Base-by-base conservation (phyloP, 2,329 filamentous ascomycete genomes). In the Pseudocercospora musae region DNA sequence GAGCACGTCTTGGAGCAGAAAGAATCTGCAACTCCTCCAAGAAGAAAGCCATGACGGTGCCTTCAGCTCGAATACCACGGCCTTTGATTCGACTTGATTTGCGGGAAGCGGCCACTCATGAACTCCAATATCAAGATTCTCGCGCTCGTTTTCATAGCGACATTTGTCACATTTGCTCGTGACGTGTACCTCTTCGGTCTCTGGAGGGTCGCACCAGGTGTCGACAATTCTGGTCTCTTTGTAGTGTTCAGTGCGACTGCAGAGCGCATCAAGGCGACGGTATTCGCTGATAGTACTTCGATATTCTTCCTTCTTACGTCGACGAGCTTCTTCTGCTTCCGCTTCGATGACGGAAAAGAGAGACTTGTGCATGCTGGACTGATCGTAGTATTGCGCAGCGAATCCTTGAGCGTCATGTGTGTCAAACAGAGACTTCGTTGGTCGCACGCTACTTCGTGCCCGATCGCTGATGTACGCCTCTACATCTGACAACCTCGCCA, bases 21-120 rank as follows among this genome's bases (percentile, higher is more conserved):
- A 68, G 13, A 31, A 25, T 23, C 58, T 42, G 4, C 77, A 74
- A 59, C 84, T 78, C 11, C 85, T 78, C 69, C 86, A 88, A 0
- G 73, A 71, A 2, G 73, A 73, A 18, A 85, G 79, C 3, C 73
- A 73, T 3, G 67, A 31, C 0, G 85, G 85, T 23, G 77, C 75
- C 0, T 59, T 64, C 0, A 87, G 71, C 64, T 87, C 85, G 55
- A 87, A 85, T 0, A 87, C 64, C 0, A 83, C 72, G 0, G 75
- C 76, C 31, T 80, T 79, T n/a, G 74, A 74, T 8, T 76, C 67
- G 2, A 71, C 62, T 0, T 69, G 52, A 2, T 75, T 60, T 0
- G 57, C 42, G 2, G 84, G 84, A 0, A 87, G 73, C 1, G 79
- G 81, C 56, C 81, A 74, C 66, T 87, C 85, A 48, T 82, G 78